Conservation (phyloP, 2,329 filamentous ascomycete species). For the Trichoderma sp. region DNA sequence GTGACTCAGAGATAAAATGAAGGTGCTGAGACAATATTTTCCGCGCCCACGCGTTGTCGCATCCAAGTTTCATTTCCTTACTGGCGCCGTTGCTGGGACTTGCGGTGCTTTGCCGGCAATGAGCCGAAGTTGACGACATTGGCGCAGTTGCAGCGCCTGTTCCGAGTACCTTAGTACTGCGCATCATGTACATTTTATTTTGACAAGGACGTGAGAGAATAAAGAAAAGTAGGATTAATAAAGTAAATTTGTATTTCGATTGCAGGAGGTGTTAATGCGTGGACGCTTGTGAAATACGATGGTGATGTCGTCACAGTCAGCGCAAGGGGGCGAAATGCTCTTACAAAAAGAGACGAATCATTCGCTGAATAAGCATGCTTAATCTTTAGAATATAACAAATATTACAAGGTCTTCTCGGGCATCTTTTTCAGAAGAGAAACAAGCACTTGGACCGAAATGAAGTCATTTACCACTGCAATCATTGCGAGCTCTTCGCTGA, state of each 20-base stretch:
- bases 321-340: neutral
- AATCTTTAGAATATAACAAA: neutral
- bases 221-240: neutral
- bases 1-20: neutral
- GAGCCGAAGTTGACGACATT: slow-evolving; percentile 25
- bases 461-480: neutral
- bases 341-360: neutral
- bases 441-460: neutral
- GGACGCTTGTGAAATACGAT: neutral
- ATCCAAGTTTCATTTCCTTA: slow-evolving; percentile 1
- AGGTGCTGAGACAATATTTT: slow-evolving; percentile 20
- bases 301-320: neutral
- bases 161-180: neutral
- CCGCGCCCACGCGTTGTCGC: slow-evolving; percentile 25
- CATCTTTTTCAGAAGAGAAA: neutral
- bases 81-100: slow-evolving; percentile 11
- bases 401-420: neutral
- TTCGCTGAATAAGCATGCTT: neutral
- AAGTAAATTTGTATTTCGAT: neutral
- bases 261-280: neutral
- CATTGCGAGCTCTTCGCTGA: neutral
- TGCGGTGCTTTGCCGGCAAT: slow-evolving; percentile 29
- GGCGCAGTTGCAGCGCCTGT: neutral
- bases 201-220: neutral
- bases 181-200: neutral